A percentile compares a stretch with the other conserved stretches of the same genome.
These are phyloP conservation scores for Cerioporus squamosus DNA, from an alignment of 1,284 basidiomycete genomes.

Conservation along the genomic window DNA sequence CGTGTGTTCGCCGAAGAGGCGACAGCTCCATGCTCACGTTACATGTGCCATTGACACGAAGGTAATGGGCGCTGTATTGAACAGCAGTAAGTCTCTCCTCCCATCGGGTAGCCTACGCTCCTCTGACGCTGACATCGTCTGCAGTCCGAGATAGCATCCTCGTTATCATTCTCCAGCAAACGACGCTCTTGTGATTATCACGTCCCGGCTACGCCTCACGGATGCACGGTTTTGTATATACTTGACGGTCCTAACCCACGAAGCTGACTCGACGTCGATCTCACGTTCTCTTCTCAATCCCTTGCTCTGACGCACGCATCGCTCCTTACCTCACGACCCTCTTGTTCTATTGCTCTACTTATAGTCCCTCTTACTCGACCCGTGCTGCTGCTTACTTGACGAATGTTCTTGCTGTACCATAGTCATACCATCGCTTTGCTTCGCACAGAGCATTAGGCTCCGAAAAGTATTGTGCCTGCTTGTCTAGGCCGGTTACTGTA, in stretches of 20 bases:
- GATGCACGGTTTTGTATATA: not conserved
- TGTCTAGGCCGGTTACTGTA: constrained; percentile 1
- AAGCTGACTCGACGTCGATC: not conserved
- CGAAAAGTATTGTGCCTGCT: constrained; percentile 3
- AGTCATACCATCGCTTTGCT: not conserved
- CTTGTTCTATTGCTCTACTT: constrained; percentile 20
- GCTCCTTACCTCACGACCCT: constrained; percentile 1
- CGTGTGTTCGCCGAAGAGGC: constrained; percentile 47
- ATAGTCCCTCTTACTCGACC: not conserved
- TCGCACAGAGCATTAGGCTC: not conserved
- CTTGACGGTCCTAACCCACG: not conserved
- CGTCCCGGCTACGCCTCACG: not conserved
- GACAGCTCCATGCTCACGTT: constrained; percentile 55
- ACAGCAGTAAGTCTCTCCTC: constrained; percentile 42
- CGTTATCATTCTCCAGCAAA: constrained; percentile 25
- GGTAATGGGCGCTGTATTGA: constrained; percentile 50
- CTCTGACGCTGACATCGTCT: not conserved
- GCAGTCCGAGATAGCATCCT: constrained; percentile 48
- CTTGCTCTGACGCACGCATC: not conserved
- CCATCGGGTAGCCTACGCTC: not conserved
- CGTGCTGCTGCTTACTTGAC: not conserved
- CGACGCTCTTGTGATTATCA: constrained; percentile 23
- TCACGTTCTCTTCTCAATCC: not conserved
- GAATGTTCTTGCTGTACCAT: constrained; percentile 5
- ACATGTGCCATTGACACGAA: constrained; percentile 60